Conservation (phyloP, 306 rosid species). For the Elaeagnus macrophylla region DNA sequence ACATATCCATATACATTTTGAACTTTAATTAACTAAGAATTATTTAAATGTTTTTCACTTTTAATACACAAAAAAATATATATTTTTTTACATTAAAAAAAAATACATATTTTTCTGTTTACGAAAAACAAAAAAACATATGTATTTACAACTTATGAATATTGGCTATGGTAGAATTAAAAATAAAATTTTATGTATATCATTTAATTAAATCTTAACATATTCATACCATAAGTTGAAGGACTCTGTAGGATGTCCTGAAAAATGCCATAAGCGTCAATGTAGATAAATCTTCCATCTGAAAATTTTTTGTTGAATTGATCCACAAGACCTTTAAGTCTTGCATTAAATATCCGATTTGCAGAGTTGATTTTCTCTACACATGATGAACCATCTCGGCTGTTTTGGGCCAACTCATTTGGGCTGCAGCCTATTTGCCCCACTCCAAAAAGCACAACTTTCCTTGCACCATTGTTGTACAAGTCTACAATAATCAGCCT, state of each 20-base stretch:
- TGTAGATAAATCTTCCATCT: slow-evolving; percentile 56
- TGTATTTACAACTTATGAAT: too few species aligned
- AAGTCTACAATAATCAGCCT: too few species aligned
- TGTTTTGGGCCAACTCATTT: slow-evolving; percentile 62
- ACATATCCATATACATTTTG: too few species aligned
- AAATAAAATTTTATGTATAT: too few species aligned
- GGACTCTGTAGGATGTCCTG: slow-evolving; percentile 61
- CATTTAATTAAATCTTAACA: too few species aligned
- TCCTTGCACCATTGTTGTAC: slow-evolving; percentile 84
- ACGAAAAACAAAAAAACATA: too few species aligned
- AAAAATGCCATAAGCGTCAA: slow-evolving; percentile 65
- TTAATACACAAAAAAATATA: too few species aligned
- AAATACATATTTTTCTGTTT: too few species aligned
- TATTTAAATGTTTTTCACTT: too few species aligned
- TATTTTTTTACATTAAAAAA: too few species aligned
- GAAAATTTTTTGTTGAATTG: slow-evolving; percentile 48
- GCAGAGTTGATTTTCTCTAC: slow-evolving; percentile 68
- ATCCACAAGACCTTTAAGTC: slow-evolving; percentile 53
- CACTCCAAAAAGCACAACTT: slow-evolving; percentile 70
- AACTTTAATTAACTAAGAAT: too few species aligned
- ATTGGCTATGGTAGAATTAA: too few species aligned
- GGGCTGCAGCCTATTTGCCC: slow-evolving; percentile 95
- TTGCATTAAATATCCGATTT: slow-evolving; percentile 63
- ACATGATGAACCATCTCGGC: slow-evolving; percentile 74
- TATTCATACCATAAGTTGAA: slow-evolving; percentile 67